These are phyloP conservation scores for Solanum habrochaites DNA, from an alignment of 257 asterid genomes.

Conservation along the genomic window DNA sequence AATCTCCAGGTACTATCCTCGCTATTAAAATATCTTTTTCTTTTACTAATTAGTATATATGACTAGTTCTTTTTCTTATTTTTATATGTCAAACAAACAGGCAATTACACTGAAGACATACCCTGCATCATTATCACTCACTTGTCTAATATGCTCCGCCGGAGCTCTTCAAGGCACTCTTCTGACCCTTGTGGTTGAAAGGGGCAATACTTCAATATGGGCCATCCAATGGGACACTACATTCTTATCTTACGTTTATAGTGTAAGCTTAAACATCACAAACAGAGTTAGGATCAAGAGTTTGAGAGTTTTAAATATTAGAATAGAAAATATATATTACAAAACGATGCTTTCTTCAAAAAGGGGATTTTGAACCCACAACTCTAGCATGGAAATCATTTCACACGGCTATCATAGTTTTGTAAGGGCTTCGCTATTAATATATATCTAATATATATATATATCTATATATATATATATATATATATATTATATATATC, in stretches of 20 bases:
- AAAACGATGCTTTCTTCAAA: not conserved
- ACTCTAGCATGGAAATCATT: not conserved
- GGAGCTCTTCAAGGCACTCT: slow-evolving; percentile 46
- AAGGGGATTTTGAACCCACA: not conserved
- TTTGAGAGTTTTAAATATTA: not conserved
- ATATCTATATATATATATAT: no score
- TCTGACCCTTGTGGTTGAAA: slow-evolving; percentile 34
- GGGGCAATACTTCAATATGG: slow-evolving; percentile 32
- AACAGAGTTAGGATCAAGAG: not conserved
- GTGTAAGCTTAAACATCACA: slow-evolving; percentile 16
- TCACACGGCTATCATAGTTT: not conserved
- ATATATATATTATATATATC: no score
- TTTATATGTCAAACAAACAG: not conserved
- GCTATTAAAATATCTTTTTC: not conserved
- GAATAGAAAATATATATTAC: not conserved
- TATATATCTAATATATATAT: no score
- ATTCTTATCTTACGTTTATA: slow-evolving; percentile 28
- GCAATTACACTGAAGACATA: slow-evolving; percentile 44
- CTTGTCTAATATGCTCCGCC: slow-evolving; percentile 26
- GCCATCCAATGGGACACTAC: slow-evolving; percentile 37
- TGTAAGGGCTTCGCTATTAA: not conserved
- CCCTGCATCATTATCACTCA: slow-evolving; percentile 50
- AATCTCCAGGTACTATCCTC: slow-evolving; percentile 39
- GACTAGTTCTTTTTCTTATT: not conserved
- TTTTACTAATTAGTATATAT: no score